Conservation (phyloP, 768 basidiomycete species). For the Saitozyma podzolica region DNA sequence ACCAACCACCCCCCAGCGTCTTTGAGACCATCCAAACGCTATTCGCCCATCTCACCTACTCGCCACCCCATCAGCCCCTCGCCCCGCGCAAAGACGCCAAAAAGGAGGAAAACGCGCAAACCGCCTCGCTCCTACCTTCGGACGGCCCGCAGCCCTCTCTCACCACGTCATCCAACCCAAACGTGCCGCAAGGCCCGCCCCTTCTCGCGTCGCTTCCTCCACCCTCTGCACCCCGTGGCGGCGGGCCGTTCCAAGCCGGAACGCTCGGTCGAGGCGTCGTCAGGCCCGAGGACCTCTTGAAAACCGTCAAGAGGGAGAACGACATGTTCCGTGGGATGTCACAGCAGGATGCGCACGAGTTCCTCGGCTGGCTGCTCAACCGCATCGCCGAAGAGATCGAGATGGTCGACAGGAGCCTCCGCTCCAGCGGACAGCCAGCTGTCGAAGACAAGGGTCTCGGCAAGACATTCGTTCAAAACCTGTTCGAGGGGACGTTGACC, state of each 20-base stretch:
- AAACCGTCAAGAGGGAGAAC: conserved; percentile 89
- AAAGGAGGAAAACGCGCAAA: conserved; percentile 31
- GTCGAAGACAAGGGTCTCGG: conserved; percentile 23
- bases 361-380: conserved; percentile 90
- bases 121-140: conserved; percentile 33
- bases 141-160: conserved; percentile 6
- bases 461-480: conserved; percentile 78
- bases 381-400: conserved; percentile 91
- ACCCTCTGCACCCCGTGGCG: conserved; percentile 46
- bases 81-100: conserved; percentile 31
- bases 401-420: conserved; percentile 53
- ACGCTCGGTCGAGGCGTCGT: conserved; percentile 65
- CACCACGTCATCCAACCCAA: conserved; percentile 8
- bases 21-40: conserved; percentile 92
- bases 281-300: conserved; percentile 85
- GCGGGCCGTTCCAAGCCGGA: conserved; percentile 50
- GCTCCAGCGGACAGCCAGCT: conserved; percentile 19
- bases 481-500: conserved; percentile 91
- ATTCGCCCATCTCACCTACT: conserved; percentile 67
- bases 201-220: conserved; percentile 45
- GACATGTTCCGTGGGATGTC: conserved; percentile 84
- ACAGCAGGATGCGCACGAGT: conserved; percentile 99
- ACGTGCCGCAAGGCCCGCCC: conserved; percentile 38
- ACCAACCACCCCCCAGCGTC: conserved; percentile 61
- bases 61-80: conserved; percentile 63